Base-by-base conservation (phyloP, 805 yeast genomes). In the Kluyveromyces lactis region DNA sequence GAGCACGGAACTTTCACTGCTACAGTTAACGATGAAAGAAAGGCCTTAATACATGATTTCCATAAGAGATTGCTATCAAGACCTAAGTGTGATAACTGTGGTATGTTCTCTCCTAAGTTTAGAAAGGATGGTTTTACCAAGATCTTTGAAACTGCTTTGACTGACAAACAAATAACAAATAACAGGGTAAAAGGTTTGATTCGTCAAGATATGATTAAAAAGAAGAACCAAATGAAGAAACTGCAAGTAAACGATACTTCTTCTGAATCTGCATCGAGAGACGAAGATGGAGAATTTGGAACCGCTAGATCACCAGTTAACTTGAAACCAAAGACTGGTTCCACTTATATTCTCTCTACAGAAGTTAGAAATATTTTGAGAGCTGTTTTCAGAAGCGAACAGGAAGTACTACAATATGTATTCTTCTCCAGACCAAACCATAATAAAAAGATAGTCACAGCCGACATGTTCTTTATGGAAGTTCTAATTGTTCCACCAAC, bases 41-140 rank as follows among this genome's bases (percentile, higher is more conserved):
- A 90, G 59, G 59, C 58, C 9, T 63, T 77, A 41, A 70, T 86
- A 47, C 81, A 78, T 42, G 86, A 81, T 26, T 81, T 89, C 53
- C 85, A 87, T 68, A 76, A 75, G 52, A 75, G 75, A 51, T 62
- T 89, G 36, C 65, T 85, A 46, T 62, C 82, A 35, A 77, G 96
- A 62, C 80, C 87, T 41, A 84, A 80, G 62, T 92, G 99, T 74
- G 95, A 86, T 54, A 87, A 89, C 64, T 92, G 99, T 73, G 86
- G 87, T 32, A 85, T 89, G 95, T 85, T 71, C 62, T 86, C 96
- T 33, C 97, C 99, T 40, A 71, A 81, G 26, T 90, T 81, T 69
- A 79, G 98, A 66, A 90, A 89, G 55, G 99, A 92, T 59, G 98
- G 98, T 0, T 81, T 78, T 56, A 75, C 89, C 45, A 92, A 94